Evolutionary conservation across 768 basidiomycete genomes (phyloP).

Genomic region (Russula lepida): DNA sequence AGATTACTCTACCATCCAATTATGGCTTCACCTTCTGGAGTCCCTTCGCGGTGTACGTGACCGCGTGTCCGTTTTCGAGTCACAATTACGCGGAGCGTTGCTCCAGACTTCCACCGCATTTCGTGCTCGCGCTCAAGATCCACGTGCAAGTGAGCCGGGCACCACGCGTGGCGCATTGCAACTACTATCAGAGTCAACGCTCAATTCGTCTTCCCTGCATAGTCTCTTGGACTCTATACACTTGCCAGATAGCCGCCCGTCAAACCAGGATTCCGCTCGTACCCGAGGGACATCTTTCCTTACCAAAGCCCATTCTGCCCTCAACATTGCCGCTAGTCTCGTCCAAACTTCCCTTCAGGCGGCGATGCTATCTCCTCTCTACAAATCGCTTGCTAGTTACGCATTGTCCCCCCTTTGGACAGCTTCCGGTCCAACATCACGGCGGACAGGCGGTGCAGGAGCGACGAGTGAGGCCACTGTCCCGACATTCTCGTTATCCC

Average conservation of each 20-base stretch:
- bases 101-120: slow-evolving; percentile 53
- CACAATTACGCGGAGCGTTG: slow-evolving; percentile 51
- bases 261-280: slow-evolving; percentile 22
- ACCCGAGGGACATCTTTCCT: slow-evolving; percentile 37
- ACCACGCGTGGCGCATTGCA: slow-evolving; percentile 60
- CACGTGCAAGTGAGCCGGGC: slow-evolving; percentile 47
- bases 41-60: slow-evolving; percentile 67
- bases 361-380: slow-evolving; percentile 78
- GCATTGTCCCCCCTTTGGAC: slow-evolving; percentile 62
- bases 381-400: slow-evolving; percentile 64
- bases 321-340: slow-evolving; percentile 56
- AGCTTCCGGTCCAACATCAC: slow-evolving; percentile 41
- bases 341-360: slow-evolving; percentile 74
- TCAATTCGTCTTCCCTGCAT: slow-evolving; percentile 76
- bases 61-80: slow-evolving; percentile 60
- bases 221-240: slow-evolving; percentile 48
- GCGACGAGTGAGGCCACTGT: slow-evolving; percentile 48
- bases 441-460: slow-evolving; percentile 33
- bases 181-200: slow-evolving; percentile 70
- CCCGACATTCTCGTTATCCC: slow-evolving; percentile 89
- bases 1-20: slow-evolving; percentile 85
- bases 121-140: slow-evolving; percentile 46
- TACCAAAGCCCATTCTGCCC: slow-evolving; percentile 42
- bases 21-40: slow-evolving; percentile 74
- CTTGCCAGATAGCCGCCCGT: slow-evolving; percentile 29